phyloP scores from a whole-genome alignment of 257 asterid genomes.

The Solanum clarkiae region DNA sequence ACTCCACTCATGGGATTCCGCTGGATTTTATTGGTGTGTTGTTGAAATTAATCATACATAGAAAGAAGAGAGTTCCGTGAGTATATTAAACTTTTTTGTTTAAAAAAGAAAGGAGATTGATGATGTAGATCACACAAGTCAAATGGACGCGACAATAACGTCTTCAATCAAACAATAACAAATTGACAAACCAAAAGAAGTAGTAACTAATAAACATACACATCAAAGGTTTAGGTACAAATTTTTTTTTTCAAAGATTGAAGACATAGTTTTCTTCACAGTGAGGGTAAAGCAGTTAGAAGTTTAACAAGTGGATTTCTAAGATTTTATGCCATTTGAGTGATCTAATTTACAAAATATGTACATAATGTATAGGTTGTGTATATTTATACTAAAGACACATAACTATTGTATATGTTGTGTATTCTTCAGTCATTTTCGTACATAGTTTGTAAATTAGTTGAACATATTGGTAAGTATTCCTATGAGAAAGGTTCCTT shows the following conservation, averaged over 20 bases:
- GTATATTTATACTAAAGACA: neutral
- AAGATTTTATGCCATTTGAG: neutral
- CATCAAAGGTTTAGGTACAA: neutral
- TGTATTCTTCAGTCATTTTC: neutral
- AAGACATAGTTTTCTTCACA: neutral
- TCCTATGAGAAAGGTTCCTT: neutral
- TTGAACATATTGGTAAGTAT: neutral
- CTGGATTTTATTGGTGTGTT: too few species aligned
- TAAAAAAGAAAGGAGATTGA: neutral
- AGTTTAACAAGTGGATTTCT: neutral
- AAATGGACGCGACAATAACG: neutral
- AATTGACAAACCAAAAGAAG: neutral
- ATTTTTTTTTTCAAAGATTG: neutral
- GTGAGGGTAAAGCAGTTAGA: neutral
- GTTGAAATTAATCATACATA: neutral
- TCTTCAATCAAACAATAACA: neutral
- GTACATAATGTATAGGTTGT: neutral
- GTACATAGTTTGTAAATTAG: neutral
- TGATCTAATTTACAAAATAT: neutral
- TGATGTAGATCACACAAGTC: neutral
- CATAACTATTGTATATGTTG: neutral
- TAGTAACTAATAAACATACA: neutral
- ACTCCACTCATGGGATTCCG: too few species aligned
- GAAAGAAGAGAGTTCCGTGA: neutral
- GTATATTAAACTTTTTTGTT: neutral